Evolutionary conservation across 148 eudicot genomes (phyloP).

Genomic region (Rheum nobile): DNA sequence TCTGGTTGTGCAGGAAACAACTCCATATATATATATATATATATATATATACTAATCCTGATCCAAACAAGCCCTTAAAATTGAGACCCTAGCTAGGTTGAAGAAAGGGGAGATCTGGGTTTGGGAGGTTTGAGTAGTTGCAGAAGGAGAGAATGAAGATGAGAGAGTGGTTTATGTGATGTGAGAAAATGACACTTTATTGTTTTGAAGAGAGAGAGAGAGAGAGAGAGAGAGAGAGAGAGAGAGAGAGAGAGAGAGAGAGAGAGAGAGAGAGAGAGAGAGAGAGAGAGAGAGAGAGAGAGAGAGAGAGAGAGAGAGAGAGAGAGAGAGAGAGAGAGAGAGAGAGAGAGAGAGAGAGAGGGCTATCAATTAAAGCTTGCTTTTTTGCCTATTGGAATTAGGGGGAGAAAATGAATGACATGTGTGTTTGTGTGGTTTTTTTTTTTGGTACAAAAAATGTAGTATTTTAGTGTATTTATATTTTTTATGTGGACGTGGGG

Average conservation of each 20-base stretch:
- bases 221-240: constrained; percentile 25
- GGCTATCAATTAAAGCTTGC: constrained; percentile 27
- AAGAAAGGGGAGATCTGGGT: constrained; percentile 1
- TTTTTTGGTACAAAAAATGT: neutral
- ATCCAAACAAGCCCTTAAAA: neutral
- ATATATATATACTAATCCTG: neutral
- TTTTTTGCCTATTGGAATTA: constrained; percentile 43
- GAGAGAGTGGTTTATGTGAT: constrained; percentile 17
- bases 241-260: constrained; percentile 24
- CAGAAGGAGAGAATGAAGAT: constrained; percentile 7
- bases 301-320: constrained; percentile 24
- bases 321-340: constrained; percentile 23
- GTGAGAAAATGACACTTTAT: constrained; percentile 88
- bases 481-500: constrained; percentile 39
- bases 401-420: neutral
- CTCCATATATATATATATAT: constrained; percentile 36
- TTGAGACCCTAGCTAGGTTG: neutral
- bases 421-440: neutral
- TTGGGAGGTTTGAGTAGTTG: neutral
- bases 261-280: constrained; percentile 24
- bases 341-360: constrained; percentile 26
- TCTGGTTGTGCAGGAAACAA: constrained; percentile 95
- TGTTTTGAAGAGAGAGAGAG: constrained; percentile 23
- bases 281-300: constrained; percentile 24
- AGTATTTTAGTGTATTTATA: neutral